Percentiles rank a stretch among this genome's conserved stretches.
Evolutionary conservation across 1,284 basidiomycete genomes (phyloP).

Genomic region (Malassezia dermatis): DNA sequence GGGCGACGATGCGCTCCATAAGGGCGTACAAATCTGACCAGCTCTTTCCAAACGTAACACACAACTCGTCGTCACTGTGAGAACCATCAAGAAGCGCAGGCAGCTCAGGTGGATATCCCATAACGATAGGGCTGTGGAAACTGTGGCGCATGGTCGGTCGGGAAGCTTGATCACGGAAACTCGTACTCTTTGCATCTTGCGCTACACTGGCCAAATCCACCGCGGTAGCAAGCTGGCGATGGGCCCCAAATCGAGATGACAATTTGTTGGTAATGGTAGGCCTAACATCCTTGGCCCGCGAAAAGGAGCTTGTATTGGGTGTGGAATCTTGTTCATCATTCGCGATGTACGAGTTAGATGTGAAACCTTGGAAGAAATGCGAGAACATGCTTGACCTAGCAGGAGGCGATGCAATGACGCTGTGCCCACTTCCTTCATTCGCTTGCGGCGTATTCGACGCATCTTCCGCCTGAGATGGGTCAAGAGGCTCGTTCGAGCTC

Average conservation of each 20-base stretch:
- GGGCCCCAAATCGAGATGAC: neutral
- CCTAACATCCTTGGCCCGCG: neutral
- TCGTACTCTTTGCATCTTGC: slow-evolving; percentile 10
- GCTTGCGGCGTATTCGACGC: neutral
- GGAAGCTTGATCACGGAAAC: neutral
- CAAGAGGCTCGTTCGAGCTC: neutral
- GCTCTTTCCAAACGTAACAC: slow-evolving; percentile 66
- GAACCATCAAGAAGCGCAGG: slow-evolving; percentile 65
- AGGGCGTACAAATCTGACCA: slow-evolving; percentile 73
- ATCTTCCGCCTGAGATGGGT: neutral
- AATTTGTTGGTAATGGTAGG: neutral
- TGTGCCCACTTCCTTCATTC: neutral
- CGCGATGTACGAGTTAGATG: neutral
- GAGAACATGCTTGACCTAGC: neutral
- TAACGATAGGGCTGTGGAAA: neutral
- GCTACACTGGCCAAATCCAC: slow-evolving; percentile 35
- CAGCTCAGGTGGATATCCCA: slow-evolving; percentile 51
- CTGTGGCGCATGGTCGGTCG: neutral
- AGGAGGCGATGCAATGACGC: neutral
- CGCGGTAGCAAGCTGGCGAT: slow-evolving; percentile 35
- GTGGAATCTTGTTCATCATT: neutral
- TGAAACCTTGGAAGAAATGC: neutral
- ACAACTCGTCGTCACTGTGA: slow-evolving; percentile 82
- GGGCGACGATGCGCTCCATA: slow-evolving; percentile 55
- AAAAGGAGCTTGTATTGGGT: neutral